A percentile compares a stretch with the other conserved stretches of the same genome.
Conservation (phyloP, 345 rosid species). For the Eucalyptus fibrosa region DNA sequence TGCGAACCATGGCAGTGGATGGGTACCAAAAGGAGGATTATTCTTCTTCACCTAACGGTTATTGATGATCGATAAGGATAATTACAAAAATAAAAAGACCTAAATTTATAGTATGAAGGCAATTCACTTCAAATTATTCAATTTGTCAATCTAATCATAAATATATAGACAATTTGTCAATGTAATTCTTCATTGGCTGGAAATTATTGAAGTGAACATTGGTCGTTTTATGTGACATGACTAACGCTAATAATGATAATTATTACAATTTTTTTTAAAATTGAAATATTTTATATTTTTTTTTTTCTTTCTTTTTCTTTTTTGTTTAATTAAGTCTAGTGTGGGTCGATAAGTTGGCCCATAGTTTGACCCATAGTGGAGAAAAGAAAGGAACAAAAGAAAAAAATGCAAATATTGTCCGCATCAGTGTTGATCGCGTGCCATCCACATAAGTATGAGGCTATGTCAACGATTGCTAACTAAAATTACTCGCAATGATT, state of each 20-base stretch:
- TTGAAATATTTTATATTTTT: too few species aligned
- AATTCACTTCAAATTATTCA: neutral
- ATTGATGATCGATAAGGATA: neutral
- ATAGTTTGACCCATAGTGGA: neutral
- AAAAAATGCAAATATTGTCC: too few species aligned
- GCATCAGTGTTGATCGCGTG: accelerated
- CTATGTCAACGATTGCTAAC: accelerated
- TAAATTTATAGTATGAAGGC: too few species aligned
- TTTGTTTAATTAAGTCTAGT: neutral
- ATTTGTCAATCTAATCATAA: neutral
- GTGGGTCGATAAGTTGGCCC: neutral
- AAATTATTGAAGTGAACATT: too few species aligned
- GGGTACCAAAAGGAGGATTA: neutral
- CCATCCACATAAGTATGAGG: too few species aligned
- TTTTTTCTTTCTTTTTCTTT: too few species aligned
- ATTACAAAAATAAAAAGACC: too few species aligned
- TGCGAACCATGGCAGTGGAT: neutral
- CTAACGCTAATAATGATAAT: accelerated
- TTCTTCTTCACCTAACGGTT: neutral
- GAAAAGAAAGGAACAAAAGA: too few species aligned
- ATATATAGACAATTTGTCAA: too few species aligned
- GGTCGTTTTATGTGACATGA: accelerated
- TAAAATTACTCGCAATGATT: too few species aligned
- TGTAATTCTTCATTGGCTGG: accelerated
- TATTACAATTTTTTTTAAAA: too few species aligned